Conservation (phyloP, 2,329 filamentous ascomycete species). For the Sclerotinia sclerotiorum region DNA sequence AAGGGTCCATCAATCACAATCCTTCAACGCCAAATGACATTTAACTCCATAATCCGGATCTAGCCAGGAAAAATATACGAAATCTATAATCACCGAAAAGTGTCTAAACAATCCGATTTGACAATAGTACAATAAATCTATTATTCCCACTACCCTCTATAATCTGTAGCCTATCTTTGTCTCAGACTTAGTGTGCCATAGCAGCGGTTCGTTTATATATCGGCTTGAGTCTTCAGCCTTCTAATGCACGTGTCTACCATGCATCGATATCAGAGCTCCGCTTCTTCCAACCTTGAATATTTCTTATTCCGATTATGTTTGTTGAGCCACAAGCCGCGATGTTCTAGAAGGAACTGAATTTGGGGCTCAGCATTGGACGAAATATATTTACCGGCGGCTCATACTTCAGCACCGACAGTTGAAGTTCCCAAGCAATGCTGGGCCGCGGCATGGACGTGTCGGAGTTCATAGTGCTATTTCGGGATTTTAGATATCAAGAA, state of each 20-base stretch:
- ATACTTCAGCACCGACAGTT: background rate
- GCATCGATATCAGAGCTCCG: background rate
- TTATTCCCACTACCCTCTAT: background rate
- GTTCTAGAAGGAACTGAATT: background rate
- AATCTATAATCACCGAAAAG: background rate
- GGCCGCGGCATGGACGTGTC: background rate
- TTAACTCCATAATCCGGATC: background rate
- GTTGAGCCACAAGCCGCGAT: background rate
- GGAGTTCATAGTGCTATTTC: background rate
- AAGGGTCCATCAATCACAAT: background rate
- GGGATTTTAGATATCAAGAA: background rate
- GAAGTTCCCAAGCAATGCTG: background rate
- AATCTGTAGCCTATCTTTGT: conserved; percentile 8
- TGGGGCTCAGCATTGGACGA: background rate
- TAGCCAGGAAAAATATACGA: background rate
- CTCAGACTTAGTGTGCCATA: background rate
- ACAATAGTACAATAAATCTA: conserved; percentile 1
- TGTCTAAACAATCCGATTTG: background rate
- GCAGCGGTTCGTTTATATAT: conserved; percentile 22
- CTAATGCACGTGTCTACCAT: conserved; percentile 3
- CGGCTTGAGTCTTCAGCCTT: conserved; percentile 9
- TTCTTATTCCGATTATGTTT: background rate
- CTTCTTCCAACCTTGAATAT: background rate
- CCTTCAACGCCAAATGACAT: background rate
- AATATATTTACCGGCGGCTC: background rate